Evolutionary conservation across 1,284 basidiomycete species (phyloP), one percentile per base, ranked within the genome.

Genomic region (Moesziomyces sp.): DNA sequence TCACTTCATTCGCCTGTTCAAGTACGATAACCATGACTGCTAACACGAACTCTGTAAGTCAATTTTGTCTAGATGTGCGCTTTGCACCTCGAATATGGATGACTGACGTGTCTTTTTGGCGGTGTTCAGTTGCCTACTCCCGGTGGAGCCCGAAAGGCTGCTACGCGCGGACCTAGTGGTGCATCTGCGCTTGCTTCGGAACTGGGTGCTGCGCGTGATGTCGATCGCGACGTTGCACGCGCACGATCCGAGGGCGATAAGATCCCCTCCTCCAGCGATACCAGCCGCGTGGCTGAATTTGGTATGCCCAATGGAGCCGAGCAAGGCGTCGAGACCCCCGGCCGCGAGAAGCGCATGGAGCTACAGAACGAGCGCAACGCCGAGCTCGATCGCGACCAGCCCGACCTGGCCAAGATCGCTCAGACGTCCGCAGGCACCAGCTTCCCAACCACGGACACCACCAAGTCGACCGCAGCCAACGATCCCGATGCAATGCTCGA

Each of bases 261-360:
- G 28, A 63, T 76, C 19, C 23, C 64, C 23, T 24, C 45, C 14
- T 42, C 52, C 21, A 6, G 34, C 10, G 21, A 52, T 14, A 26
- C 43, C 0, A 53, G 59, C 3, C 58, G 58, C 35, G 23, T 14
- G 3, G 59, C 70, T 9, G 66, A 59, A 0, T 65, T 68, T 44
- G 74, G 74, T 8, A 58, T 64, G 56, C 64, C 62, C 46, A 76
- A 69, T 56, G 70, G 74, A 13, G 62, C 67, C 30, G 70, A 76
- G 13, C 68, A 69, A 42, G 70, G 69, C 19, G 49, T 69, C 24
- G 48, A 56, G 18, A 68, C 69, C 3, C 71, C 71, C 1, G 60
- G 64, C n/a, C 24, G 46, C 16, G 70, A 74, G 21, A 61, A 62
- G 40, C 34, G 74, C 24, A 57, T 62, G n/a, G 19, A 57, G 28